A percentile compares a stretch with the other conserved stretches of the same genome.
Conservation (phyloP, 805 yeast species). For the Candida xyloterini region DNA sequence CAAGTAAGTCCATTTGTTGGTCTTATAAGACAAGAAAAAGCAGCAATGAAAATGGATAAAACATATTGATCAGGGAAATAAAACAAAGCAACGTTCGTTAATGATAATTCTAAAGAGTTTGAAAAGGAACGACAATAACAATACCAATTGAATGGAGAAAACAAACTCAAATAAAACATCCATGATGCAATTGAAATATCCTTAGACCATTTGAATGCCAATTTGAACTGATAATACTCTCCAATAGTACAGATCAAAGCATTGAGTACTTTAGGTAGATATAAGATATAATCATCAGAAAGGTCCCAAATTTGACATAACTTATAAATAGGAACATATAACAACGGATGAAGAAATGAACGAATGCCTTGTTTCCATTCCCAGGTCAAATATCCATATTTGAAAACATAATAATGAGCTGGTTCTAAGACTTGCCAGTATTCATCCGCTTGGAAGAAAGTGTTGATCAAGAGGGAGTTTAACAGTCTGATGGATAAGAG, state of each 20-base stretch:
- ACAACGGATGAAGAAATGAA: conserved; percentile 73
- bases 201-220: conserved; percentile 35
- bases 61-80: conserved; percentile 49
- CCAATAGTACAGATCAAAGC: conserved; percentile 69
- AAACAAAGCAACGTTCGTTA: conserved; percentile 63
- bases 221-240: conserved; percentile 56
- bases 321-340: conserved; percentile 52
- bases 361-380: conserved; percentile 82
- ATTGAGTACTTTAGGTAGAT: conserved; percentile 65
- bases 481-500: conserved; percentile 46
- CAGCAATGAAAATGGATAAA: conserved; percentile 45
- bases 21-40: conserved; percentile 64
- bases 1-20: conserved; percentile 85
- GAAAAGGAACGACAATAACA: conserved; percentile 80
- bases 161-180: conserved; percentile 49
- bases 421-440: conserved; percentile 92
- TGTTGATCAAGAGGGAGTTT: conserved; percentile 61
- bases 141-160: conserved; percentile 80
- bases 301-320: conserved; percentile 33
- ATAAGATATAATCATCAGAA: conserved; percentile 40
- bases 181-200: conserved; percentile 34
- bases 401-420: conserved; percentile 71
- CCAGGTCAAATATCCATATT: conserved; percentile 89
- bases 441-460: conserved; percentile 96
- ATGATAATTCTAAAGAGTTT: conserved; percentile 72